A percentile compares a stretch with the other conserved stretches of the same genome.
Evolutionary conservation across 108 stramenopile species (phyloP).

Genomic region (Pseudonitzschia multiseries): DNA sequence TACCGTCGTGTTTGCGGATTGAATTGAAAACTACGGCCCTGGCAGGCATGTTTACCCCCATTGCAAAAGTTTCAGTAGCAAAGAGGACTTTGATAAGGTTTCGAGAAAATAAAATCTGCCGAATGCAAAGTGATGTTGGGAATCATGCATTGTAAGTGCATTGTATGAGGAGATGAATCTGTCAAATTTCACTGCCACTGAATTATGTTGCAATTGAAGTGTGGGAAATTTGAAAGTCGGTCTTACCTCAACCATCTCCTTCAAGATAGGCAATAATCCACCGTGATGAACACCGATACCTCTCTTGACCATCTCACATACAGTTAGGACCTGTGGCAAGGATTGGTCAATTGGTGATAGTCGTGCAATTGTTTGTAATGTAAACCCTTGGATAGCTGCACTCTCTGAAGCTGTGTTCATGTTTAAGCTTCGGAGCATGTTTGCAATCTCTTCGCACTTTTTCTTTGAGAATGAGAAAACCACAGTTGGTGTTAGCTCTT

Average conservation of each 20-base stretch:
- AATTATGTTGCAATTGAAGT: neutral
- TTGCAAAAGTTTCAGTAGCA: slow-evolving; percentile 99
- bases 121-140: neutral
- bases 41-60: slow-evolving; percentile 99
- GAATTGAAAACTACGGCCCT: slow-evolving; percentile 92
- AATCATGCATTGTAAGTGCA: too few relatives aligned
- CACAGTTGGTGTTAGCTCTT: slow-evolving; percentile 92
- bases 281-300: slow-evolving; percentile 98
- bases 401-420: slow-evolving; percentile 87
- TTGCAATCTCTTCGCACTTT: slow-evolving; percentile 95
- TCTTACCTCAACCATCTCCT: slow-evolving; percentile 70
- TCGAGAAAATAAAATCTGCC: slow-evolving; percentile 84
- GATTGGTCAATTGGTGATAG: slow-evolving; percentile 80
- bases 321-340: slow-evolving; percentile 90
- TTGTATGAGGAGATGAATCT: too few relatives aligned
- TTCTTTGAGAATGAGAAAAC: slow-evolving; percentile 98
- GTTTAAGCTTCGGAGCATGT: slow-evolving; percentile 79
- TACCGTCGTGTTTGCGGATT: slow-evolving; percentile 95
- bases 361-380: slow-evolving; percentile 76
- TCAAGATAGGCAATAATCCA: slow-evolving; percentile 96
- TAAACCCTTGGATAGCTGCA: slow-evolving; percentile 67
- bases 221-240: too few relatives aligned
- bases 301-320: slow-evolving; percentile 84
- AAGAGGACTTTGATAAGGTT: slow-evolving; percentile 94
- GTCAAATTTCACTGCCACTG: too few relatives aligned